These are phyloP conservation scores for Syncephalastrum racemosum DNA, from an alignment of 371 early-diverging fungal genomes.

Conservation along the genomic window DNA sequence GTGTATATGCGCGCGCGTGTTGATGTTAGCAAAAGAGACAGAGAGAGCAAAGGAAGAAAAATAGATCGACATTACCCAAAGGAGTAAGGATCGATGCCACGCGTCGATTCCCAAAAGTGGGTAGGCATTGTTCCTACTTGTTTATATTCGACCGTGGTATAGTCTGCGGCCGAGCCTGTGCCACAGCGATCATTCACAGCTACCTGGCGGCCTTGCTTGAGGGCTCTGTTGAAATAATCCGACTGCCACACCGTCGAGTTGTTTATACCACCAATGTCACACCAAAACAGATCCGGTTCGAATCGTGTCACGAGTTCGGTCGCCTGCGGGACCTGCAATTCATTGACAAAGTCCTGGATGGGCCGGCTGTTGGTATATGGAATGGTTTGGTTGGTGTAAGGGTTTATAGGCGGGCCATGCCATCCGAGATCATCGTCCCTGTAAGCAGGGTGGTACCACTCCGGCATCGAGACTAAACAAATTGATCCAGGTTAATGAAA, in stretches of 20 bases:
- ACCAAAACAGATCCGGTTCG: slow-evolving; percentile 37
- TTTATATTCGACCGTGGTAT: slow-evolving; percentile 13
- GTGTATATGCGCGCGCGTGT: too few species aligned
- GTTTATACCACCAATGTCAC: slow-evolving; percentile 40
- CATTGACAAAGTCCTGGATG: slow-evolving; percentile 29
- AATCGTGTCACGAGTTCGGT: slow-evolving; percentile 25
- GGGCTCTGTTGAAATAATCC: slow-evolving; percentile 23
- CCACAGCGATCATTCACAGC: slow-evolving; percentile 24
- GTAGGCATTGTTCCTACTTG: not conserved
- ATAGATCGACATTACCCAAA: slow-evolving; percentile 8
- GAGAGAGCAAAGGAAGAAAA: not conserved
- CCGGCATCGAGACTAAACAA: slow-evolving; percentile 34
- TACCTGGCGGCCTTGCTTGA: slow-evolving; percentile 16
- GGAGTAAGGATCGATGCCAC: slow-evolving; percentile 20
- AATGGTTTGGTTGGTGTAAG: slow-evolving; percentile 20
- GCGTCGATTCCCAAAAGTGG: slow-evolving; percentile 22
- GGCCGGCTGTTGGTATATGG: slow-evolving; percentile 22
- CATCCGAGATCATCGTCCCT: slow-evolving; percentile 20
- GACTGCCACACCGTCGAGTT: slow-evolving; percentile 37
- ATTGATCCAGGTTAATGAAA: not conserved
- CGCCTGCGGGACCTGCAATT: slow-evolving; percentile 36
- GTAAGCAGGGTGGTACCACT: slow-evolving; percentile 38
- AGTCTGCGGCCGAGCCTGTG: slow-evolving; percentile 10
- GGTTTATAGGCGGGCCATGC: slow-evolving; percentile 30
- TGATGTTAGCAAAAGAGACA: not conserved